These are phyloP conservation scores for bread wheat (Triticum aestivum) DNA, from an alignment of 176 grass and related monocot genomes.

Conservation along the genomic window DNA sequence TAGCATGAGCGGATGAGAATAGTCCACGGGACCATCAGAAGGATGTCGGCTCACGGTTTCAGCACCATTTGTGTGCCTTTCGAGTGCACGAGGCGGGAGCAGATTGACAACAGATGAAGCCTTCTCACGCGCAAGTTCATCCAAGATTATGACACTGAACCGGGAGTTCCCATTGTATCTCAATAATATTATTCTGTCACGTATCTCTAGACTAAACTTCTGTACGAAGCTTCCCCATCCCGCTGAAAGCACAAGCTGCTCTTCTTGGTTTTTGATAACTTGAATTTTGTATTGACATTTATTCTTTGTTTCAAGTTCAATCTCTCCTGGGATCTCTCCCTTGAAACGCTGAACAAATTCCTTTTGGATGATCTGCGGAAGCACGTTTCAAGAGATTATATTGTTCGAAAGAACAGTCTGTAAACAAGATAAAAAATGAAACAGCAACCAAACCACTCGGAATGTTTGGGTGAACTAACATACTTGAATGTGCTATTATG, in stretches of 20 bases:
- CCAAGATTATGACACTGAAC: neutral
- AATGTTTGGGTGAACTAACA: too few relatives aligned
- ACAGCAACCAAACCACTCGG: too few relatives aligned
- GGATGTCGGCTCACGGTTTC: neutral
- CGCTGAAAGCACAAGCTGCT: neutral
- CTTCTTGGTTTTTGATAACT: neutral
- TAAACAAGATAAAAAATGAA: neutral
- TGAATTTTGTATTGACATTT: neutral
- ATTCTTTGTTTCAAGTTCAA: neutral
- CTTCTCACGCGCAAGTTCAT: neutral
- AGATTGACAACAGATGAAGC: neutral
- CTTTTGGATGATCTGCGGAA: neutral
- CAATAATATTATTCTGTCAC: neutral
- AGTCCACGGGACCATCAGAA: neutral
- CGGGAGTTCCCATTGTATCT: neutral
- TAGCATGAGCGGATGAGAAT: too few relatives aligned
- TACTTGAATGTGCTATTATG: too few relatives aligned
- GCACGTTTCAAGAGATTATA: neutral
- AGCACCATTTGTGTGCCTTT: neutral
- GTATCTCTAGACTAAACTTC: neutral
- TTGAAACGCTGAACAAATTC: neutral
- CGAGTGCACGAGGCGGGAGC: neutral
- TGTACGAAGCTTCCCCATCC: neutral
- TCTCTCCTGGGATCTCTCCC: neutral
- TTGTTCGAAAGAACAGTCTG: neutral